phyloP scores from a whole-genome alignment of 345 rosid genomes.

The Citrus maxima region DNA sequence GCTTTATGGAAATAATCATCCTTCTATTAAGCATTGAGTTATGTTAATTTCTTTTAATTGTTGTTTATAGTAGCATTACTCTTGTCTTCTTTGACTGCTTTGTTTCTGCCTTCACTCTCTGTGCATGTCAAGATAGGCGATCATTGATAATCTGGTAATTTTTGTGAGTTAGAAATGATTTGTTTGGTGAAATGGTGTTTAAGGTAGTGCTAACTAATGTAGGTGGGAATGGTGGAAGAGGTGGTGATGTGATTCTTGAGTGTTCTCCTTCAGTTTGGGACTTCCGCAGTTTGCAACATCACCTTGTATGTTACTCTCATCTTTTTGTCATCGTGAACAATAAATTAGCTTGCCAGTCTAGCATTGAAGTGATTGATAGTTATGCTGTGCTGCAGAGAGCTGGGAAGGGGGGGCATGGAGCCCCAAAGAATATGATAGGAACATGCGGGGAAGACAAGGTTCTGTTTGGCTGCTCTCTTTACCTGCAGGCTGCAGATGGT shows the following conservation, averaged over 20 bases:
- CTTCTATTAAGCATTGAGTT: not conserved
- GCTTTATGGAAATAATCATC: not conserved
- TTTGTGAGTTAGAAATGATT: not conserved
- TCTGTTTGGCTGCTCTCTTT: not conserved
- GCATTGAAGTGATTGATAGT: not conserved
- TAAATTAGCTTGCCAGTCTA: not conserved
- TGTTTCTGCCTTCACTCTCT: not conserved
- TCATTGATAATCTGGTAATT: not conserved
- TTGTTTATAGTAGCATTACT: not conserved
- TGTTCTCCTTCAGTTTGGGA: slow-evolving; percentile 88
- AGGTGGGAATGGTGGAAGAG: slow-evolving; percentile 98
- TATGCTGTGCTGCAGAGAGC: slow-evolving; percentile 52
- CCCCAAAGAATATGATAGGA: slow-evolving; percentile 86
- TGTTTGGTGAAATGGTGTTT: not conserved
- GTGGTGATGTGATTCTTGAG: slow-evolving; percentile 90
- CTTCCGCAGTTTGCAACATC: slow-evolving; percentile 83
- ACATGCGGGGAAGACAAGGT: slow-evolving; percentile 91
- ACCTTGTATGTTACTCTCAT: slow-evolving; percentile 50
- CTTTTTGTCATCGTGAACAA: not conserved
- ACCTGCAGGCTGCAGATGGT: slow-evolving; percentile 11
- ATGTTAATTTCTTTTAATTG: not conserved
- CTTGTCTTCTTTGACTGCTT: not conserved
- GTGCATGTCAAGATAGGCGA: not conserved
- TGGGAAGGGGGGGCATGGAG: slow-evolving; percentile 73
- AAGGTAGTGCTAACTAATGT: slow-evolving; percentile 8